Conservation (phyloP, 805 yeast genomes). For the Candida vaughaniae region DNA sequence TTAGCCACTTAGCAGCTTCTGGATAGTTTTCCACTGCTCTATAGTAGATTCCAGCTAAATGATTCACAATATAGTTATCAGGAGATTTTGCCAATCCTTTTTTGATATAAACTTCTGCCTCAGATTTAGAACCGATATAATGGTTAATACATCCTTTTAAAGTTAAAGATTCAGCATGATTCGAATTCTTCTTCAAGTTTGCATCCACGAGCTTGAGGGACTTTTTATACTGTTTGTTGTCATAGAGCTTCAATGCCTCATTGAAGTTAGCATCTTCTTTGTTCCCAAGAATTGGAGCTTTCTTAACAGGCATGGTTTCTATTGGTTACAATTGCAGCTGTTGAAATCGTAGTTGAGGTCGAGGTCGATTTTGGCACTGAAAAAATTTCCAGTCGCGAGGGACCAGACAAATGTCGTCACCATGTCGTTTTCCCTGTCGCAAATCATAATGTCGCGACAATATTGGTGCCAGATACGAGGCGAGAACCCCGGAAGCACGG, state of each 20-base stretch:
- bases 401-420: too few relatives aligned
- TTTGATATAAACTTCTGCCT: constrained; percentile 59
- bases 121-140: constrained; percentile 52
- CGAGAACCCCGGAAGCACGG: too few relatives aligned
- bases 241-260: constrained; percentile 81
- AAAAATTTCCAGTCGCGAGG: too few relatives aligned
- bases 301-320: constrained; percentile 5
- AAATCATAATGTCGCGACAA: too few relatives aligned
- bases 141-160: constrained; percentile 75
- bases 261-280: constrained; percentile 78
- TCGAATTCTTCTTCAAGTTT: constrained; percentile 70
- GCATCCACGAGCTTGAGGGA: constrained; percentile 74
- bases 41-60: constrained; percentile 82
- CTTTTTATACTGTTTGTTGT: constrained; percentile 82
- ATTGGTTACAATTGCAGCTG: too few relatives aligned
- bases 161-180: constrained; percentile 78
- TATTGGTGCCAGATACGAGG: too few relatives aligned
- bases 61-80: constrained; percentile 71
- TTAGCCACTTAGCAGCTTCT: constrained; percentile 78
- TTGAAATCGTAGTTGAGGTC: too few relatives aligned
- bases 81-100: constrained; percentile 62
- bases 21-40: constrained; percentile 65
- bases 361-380: too few relatives aligned
- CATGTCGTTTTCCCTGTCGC: too few relatives aligned
- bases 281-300: constrained; percentile 33